Percentiles rank a stretch among this genome's conserved stretches.
These are phyloP conservation scores for Leucosporidium creatinivorum DNA, from an alignment of 768 basidiomycete species.

Conservation along the genomic window DNA sequence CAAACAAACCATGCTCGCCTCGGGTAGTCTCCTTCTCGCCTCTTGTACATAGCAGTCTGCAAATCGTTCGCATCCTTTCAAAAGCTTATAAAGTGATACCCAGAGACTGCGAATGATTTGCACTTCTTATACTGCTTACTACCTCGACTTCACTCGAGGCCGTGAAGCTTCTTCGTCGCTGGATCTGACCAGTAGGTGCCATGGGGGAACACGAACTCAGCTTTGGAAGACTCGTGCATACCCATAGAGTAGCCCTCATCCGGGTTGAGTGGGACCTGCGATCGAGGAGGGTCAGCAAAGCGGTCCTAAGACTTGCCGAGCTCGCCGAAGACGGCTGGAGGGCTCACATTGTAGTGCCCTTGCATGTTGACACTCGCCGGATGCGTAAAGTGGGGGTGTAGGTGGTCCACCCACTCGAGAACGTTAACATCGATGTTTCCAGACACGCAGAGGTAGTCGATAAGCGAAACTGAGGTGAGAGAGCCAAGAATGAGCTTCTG, in stretches of 20 bases:
- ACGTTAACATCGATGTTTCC: slow-evolving; percentile 92
- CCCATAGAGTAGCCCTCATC: slow-evolving; percentile 58
- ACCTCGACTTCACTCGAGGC: background rate
- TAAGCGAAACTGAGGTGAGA: slow-evolving; percentile 51
- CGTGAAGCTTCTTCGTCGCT: slow-evolving; percentile 31
- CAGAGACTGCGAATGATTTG: background rate
- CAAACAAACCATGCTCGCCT: slow-evolving; percentile 8
- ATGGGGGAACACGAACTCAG: slow-evolving; percentile 74
- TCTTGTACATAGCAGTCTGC: no score
- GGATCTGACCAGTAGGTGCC: slow-evolving; percentile 64
- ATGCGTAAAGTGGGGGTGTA: slow-evolving; percentile 86
- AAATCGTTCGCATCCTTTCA: no score
- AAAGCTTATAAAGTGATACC: no score
- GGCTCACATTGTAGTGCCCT: slow-evolving; percentile 71
- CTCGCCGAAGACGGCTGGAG: background rate
- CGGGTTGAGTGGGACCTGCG: slow-evolving; percentile 17
- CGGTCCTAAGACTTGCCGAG: no score
- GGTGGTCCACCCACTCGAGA: slow-evolving; percentile 67
- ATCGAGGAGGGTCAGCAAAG: background rate
- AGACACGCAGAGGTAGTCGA: slow-evolving; percentile 87
- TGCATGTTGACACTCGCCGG: slow-evolving; percentile 78
- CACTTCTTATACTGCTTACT: background rate
- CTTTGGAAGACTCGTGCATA: slow-evolving; percentile 73
- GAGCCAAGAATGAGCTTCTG: background rate
- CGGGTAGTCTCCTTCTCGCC: background rate